Base-by-base conservation (phyloP, 345 rosid genomes). In the Noccaea bulbosa region DNA sequence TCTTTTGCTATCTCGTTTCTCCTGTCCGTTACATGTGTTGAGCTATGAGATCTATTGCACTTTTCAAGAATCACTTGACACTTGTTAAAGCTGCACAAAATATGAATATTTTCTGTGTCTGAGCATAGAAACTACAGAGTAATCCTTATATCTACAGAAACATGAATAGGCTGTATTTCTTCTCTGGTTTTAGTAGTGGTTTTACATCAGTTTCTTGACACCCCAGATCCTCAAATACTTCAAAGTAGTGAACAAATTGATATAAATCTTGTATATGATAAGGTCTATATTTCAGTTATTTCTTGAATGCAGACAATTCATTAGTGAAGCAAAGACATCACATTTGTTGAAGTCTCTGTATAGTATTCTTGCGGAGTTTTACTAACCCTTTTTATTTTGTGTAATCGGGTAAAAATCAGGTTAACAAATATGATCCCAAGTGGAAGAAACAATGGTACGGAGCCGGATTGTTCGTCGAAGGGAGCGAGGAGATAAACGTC, bases 371-470 rank as follows among this genome's bases (percentile, higher is more conserved):
- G 16, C 5, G 47, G 50, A 40, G 37, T 33, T 71, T 61, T 12
- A 37, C 22, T 38, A 10, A 14, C 1, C 11, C 7, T 37, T 49
- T 47, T 45, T 45, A 39, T 4, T 34, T 58, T 58, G 58, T 40
- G 53, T 58, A 17, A 8, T 47, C 3, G 47, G 16, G 32, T 37
- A 20, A 38, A 41, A 71, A 85, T 32, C 72, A 88, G 98, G 97
- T 93, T 37, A 89, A 93, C 79, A 93, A 83, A 74, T 83, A 74
- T 44, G 99, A 93, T 51, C 58, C 50, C 0, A 65, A 16, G 53
- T 91, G 99, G 99, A 63, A 84, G 77, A 93, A 93, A 75, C 79
- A 86, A 37, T 93, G 99, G 97, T 93, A 77, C 67, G 99, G 97
- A 11, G 88, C 97, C 0, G 98, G 97, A 54, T 71, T 93, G 8